Percentiles rank a stretch among this genome's conserved stretches.
phyloP scores from a whole-genome alignment of 225 moss, liverwort and hornwort species.

The Climacium dendroides region DNA sequence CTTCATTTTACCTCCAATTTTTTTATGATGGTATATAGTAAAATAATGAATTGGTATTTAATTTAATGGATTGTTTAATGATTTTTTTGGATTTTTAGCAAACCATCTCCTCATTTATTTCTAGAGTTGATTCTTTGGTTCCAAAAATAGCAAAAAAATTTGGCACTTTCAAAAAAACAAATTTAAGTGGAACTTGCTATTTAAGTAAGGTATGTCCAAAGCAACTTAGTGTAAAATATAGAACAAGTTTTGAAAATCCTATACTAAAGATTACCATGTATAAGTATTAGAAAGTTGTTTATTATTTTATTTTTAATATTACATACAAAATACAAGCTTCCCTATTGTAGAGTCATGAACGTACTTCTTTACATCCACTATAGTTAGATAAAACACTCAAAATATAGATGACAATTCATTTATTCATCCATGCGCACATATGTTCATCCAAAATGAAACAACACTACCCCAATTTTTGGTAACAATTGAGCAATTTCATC shows the following conservation, averaged over 20 bases:
- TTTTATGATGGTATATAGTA: background rate
- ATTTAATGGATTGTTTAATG: background rate
- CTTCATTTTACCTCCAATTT: background rate
- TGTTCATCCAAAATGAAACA: background rate
- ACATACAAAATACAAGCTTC: background rate
- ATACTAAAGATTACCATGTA: background rate
- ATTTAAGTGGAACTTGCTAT: background rate
- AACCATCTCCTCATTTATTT: background rate
- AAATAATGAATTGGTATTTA: background rate
- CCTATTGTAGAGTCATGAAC: background rate
- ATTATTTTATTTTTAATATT: background rate
- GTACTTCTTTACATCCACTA: background rate
- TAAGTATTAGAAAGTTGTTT: fast-evolving
- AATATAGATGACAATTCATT: background rate
- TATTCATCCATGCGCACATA: background rate
- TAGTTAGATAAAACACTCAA: background rate
- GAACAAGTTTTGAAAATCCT: background rate
- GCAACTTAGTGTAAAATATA: background rate
- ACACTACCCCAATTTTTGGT: too few species aligned
- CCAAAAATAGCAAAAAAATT: background rate
- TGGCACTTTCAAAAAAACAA: fast-evolving
- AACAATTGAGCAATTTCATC: background rate
- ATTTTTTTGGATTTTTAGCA: background rate
- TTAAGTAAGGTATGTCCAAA: fast-evolving
- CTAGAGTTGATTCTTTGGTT: background rate